phyloP scores from a whole-genome alignment of 768 basidiomycete species.

The Mycena pura region DNA sequence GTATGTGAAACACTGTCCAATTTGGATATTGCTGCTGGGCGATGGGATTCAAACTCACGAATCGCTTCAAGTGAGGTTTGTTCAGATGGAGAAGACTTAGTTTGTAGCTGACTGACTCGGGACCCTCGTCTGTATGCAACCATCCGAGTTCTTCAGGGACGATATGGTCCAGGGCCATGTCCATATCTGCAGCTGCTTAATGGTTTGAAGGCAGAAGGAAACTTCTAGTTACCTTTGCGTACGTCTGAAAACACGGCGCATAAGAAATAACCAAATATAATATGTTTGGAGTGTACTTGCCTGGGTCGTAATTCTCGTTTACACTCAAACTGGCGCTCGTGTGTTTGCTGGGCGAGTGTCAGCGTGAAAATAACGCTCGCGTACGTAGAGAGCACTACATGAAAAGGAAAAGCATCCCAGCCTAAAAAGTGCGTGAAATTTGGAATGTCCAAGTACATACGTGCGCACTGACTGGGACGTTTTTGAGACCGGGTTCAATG shows the following conservation, averaged over 20 bases:
- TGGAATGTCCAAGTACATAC: background rate
- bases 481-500: conserved; percentile 72
- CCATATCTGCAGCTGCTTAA: conserved; percentile 70
- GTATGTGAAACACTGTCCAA: conserved; percentile 81
- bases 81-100: conserved; percentile 3
- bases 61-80: conserved; percentile 54
- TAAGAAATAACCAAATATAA: background rate
- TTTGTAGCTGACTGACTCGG: conserved; percentile 65
- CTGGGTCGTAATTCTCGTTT: conserved; percentile 90
- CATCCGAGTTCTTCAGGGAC: conserved; percentile 80
- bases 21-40: background rate
- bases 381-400: conserved; percentile 59
- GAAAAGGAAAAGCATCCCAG: conserved; percentile 89
- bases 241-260: conserved; percentile 35
- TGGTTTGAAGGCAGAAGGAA: background rate
- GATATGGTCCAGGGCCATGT: conserved; percentile 89
- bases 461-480: conserved; percentile 47
- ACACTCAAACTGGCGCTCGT: conserved; percentile 81
- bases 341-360: conserved; percentile 51
- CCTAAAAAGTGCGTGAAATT: conserved; percentile 45
- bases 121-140: conserved; percentile 91
- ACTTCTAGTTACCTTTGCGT: conserved; percentile 37
- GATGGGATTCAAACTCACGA: conserved; percentile 56
- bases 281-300: too few species aligned
- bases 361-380: background rate